A percentile compares a stretch with the other conserved stretches of the same genome.
These are phyloP conservation scores for Debaryomyces nepalensis DNA, from an alignment of 1,139 yeast species.

Conservation along the genomic window DNA sequence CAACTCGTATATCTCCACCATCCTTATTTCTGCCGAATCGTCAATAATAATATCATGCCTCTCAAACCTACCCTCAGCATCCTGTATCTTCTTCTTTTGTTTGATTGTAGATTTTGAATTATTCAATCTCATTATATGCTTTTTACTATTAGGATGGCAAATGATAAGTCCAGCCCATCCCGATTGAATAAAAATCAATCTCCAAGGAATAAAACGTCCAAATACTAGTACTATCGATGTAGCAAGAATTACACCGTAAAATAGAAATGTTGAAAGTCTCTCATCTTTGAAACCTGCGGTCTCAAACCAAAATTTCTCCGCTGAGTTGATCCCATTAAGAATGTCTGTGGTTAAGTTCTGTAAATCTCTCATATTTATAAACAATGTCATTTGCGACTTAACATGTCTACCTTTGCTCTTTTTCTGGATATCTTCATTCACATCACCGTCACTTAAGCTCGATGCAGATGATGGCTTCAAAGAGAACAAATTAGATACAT, in stretches of 20 bases:
- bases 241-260: slow-evolving; percentile 42
- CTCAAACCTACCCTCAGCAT: slow-evolving; percentile 32
- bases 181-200: slow-evolving; percentile 53
- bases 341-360: slow-evolving; percentile 66
- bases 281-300: slow-evolving; percentile 79
- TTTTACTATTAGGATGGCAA: slow-evolving; percentile 62
- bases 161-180: slow-evolving; percentile 58
- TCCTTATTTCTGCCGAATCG: slow-evolving; percentile 61
- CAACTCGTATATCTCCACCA: slow-evolving; percentile 78
- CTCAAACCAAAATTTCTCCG: slow-evolving; percentile 62
- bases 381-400: slow-evolving; percentile 46
- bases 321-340: slow-evolving; percentile 52
- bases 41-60: slow-evolving; percentile 63
- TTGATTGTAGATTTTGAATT: slow-evolving; percentile 14
- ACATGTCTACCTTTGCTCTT: slow-evolving; percentile 29
- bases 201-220: slow-evolving; percentile 74
- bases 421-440: slow-evolving; percentile 17
- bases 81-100: slow-evolving; percentile 14
- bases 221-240: slow-evolving; percentile 46
- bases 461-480: slow-evolving; percentile 14
- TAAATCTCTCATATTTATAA: slow-evolving; percentile 62
- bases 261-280: slow-evolving; percentile 60
- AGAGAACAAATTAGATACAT: slow-evolving; percentile 20
- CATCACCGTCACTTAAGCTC: neutral
- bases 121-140: slow-evolving; percentile 29